These are phyloP conservation scores for Clavariopsis aquatica DNA, from an alignment of 495 filamentous ascomycete species.

Conservation along the genomic window DNA sequence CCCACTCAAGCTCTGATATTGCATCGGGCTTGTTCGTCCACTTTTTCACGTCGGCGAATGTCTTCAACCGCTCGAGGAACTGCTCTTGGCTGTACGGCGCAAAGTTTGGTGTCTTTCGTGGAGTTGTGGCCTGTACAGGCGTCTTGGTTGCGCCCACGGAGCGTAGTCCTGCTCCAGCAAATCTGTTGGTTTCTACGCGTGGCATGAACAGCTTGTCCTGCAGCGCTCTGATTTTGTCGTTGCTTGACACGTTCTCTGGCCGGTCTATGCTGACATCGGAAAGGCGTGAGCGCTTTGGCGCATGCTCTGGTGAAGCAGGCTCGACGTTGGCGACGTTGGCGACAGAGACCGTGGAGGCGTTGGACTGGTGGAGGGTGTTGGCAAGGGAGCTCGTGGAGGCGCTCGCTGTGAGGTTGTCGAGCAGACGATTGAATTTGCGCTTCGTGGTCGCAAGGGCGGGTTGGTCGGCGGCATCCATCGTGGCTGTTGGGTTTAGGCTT, in stretches of 20 bases:
- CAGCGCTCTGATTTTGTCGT: conserved; percentile 23
- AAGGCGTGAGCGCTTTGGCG: conserved; percentile 36
- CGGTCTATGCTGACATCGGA: conserved; percentile 28
- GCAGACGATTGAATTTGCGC: conserved; percentile 47
- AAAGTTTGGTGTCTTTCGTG: conserved; percentile 58
- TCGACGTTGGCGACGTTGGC: conserved; percentile 11
- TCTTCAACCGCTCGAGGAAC: conserved; percentile 79
- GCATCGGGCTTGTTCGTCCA: conserved; percentile 80
- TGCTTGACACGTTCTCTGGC: conserved; percentile 23
- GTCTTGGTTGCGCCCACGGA: conserved; percentile 10
- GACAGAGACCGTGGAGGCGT: conserved; percentile 25
- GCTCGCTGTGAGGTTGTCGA: conserved; percentile 43
- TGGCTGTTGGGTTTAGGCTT: background rate
- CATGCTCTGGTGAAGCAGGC: conserved; percentile 21
- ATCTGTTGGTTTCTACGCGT: conserved; percentile 8
- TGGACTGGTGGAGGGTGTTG: conserved; percentile 12
- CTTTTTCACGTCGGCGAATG: conserved; percentile 83
- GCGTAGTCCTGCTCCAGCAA: conserved; percentile 11
- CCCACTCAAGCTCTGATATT: conserved; percentile 92
- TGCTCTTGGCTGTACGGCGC: conserved; percentile 80
- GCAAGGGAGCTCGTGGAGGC: conserved; percentile 31
- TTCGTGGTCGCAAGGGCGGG: conserved; percentile 46
- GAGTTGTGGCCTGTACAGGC: conserved; percentile 7
- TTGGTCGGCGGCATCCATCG: conserved; percentile 18
- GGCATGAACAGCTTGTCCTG: conserved; percentile 24